Percentiles rank a stretch among this genome's conserved stretches.
Conservation (phyloP, 225 moss, liverwort and hornwort species). For the Antitrichia curtipendula region DNA sequence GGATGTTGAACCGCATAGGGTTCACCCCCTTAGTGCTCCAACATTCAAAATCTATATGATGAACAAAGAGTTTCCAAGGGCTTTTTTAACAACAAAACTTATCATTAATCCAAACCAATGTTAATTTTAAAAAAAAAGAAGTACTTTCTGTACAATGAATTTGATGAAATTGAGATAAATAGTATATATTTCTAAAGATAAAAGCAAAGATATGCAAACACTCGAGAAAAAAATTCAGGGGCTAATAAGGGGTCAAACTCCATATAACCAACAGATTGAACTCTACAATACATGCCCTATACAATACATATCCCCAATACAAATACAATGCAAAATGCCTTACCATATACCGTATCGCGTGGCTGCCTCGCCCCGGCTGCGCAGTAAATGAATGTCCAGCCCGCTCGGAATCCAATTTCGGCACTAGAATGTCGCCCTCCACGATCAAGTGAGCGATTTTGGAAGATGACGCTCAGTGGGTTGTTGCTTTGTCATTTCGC, state of each 20-base stretch:
- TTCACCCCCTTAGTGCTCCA: rapidly evolving
- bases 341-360: neutral
- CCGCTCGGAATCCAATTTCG: neutral
- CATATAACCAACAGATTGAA: neutral
- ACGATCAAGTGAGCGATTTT: neutral
- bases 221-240: neutral
- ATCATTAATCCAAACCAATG: neutral
- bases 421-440: neutral
- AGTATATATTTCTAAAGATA: neutral
- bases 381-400: neutral
- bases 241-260: too few species aligned
- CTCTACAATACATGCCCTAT: neutral
- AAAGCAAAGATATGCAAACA: neutral
- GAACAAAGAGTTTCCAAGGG: neutral
- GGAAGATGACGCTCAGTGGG: neutral
- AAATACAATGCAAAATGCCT: too few species aligned
- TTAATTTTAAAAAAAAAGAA: too few species aligned
- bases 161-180: neutral
- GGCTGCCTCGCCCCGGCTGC: neutral
- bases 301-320: neutral
- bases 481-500: neutral
- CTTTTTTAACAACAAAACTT: neutral
- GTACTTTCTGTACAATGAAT: neutral
- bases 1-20: rapidly evolving
- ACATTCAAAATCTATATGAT: rapidly evolving